A percentile compares a stretch with the other conserved stretches of the same genome.
phyloP scores from a whole-genome alignment of 371 early-diverging fungal species.

The Rhizopus microsporus region DNA sequence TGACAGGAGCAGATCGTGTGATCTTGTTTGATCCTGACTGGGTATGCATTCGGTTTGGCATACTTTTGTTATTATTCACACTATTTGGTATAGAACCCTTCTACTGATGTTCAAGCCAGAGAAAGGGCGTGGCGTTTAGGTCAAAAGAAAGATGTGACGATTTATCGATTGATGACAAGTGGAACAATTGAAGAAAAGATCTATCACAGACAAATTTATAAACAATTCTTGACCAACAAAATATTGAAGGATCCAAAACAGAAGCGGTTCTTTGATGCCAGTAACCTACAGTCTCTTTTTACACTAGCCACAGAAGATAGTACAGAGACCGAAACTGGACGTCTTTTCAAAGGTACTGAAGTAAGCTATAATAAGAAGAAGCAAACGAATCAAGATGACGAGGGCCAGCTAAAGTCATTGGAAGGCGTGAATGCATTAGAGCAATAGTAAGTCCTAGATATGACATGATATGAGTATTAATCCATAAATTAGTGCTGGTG shows the following conservation, averaged over 20 bases:
- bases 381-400: slow-evolving; percentile 30
- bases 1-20: slow-evolving; percentile 94
- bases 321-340: slow-evolving; percentile 67
- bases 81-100: slow-evolving; percentile 75
- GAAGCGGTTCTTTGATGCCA: slow-evolving; percentile 82
- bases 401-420: slow-evolving; percentile 40
- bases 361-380: slow-evolving; percentile 43
- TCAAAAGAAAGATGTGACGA: slow-evolving; percentile 86
- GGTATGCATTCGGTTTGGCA: slow-evolving; percentile 45
- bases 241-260: slow-evolving; percentile 93
- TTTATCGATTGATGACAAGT: slow-evolving; percentile 96
- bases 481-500: slow-evolving; percentile 19
- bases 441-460: slow-evolving; percentile 49
- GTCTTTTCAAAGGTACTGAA: slow-evolving; percentile 66
- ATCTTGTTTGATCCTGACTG: slow-evolving; percentile 99
- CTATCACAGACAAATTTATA: slow-evolving; percentile 97
- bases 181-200: slow-evolving; percentile 99
- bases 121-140: slow-evolving; percentile 98
- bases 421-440: slow-evolving; percentile 60
- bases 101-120: slow-evolving; percentile 95
- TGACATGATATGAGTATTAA: background rate
- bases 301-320: slow-evolving; percentile 68
- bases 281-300: slow-evolving; percentile 83
- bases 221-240: slow-evolving; percentile 94
- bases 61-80: background rate